Base-by-base conservation (phyloP, 1,284 basidiomycete species). In the Puccinia hordei region DNA sequence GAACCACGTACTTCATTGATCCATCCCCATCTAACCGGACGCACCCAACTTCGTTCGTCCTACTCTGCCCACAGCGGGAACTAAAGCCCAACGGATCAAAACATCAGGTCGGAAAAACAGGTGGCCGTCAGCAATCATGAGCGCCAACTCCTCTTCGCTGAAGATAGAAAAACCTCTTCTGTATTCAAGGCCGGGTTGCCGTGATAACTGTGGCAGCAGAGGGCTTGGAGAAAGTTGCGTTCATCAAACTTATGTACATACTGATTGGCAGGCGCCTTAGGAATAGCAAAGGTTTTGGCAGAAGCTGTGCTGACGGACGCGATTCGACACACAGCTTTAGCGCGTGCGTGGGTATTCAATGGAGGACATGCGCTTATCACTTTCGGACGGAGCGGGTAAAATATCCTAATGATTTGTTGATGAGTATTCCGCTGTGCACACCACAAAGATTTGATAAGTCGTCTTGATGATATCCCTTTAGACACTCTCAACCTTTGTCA, bases 161-260 rank as follows among this genome's bases (percentile, higher is more conserved):
- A 38, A 51, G 44, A 53, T 73, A 30, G 59, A 73, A 15, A n/a
- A 81, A 55, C 27, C 65, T 81, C 8, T 81, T 81, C 51, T 68
- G 49, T 30, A 17, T 77, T 33, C 46, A 65, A n/a, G 80, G 80
- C 22, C 72, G 65, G 30, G 72, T 57, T 12, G 80, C 71, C 33
- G 80, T 81, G 12, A 78, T 81, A 46, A 81, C 80, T 53, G 80
- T 33, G 80, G 80, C 24, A 73, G 73, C 63, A 46, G 55, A 27
- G 80, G 80, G 30, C 44, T 81, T 10, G 80, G 80, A 15, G 76
- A 76, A 78, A 81, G 80, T 81, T 74, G 63, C 76, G 73, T 74
- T 27, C 38, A 35, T 63, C 35, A 22, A 59, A 10, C 38, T 69
- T 17, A n/a, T n/a, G 24, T 41, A 41, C 27, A 33, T 61, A 15